Percentiles rank a stretch among this genome's conserved stretches.
Conservation (phyloP, 768 basidiomycete species). For the Gloeopeniophorella convolvens region DNA sequence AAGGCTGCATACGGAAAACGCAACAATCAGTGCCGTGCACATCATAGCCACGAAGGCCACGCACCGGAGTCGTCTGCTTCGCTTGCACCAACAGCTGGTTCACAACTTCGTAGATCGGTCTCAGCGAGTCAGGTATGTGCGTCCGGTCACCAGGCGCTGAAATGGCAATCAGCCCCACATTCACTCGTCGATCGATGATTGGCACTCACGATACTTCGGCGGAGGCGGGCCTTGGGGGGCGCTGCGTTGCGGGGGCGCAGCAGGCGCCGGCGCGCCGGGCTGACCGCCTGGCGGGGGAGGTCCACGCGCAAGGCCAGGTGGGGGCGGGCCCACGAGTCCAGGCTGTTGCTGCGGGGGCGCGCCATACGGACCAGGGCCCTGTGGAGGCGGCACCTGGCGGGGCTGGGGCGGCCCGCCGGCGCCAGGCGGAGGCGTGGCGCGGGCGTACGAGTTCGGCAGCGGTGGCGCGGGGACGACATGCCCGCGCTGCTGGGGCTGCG, state of each 20-base stretch:
- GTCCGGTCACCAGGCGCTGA: conserved; percentile 83
- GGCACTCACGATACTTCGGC: conserved; percentile 55
- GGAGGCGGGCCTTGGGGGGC: conserved; percentile 12
- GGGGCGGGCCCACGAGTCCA: conserved; percentile 8
- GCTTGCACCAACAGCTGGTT: conserved; percentile 54
- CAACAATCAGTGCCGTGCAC: conserved; percentile 4
- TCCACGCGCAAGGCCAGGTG: conserved; percentile 23
- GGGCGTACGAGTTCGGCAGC: conserved; percentile 31
- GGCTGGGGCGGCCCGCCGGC: conserved; percentile 26
- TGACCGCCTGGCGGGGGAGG: conserved; percentile 27
- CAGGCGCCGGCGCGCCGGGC: conserved; percentile 2
- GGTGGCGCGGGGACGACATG: conserved; percentile 20
- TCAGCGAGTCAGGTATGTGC: conserved; percentile 75
- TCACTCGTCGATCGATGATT: neutral
- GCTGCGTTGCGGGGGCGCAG: conserved; percentile 11
- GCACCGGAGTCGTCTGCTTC: conserved; percentile 71
- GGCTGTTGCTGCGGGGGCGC: conserved; percentile 11
- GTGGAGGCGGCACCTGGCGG: conserved; percentile 28
- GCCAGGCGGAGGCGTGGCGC: conserved; percentile 39
- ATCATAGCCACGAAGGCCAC: conserved; percentile 26
- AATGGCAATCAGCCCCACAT: conserved; percentile 6
- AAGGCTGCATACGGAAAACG: conserved; percentile 41
- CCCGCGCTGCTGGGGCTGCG: conserved; percentile 28
- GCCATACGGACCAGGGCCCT: conserved; percentile 29
- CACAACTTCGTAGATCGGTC: conserved; percentile 62